Base-by-base conservation (phyloP, 495 filamentous ascomycete species). In the Penicillium parvum region DNA sequence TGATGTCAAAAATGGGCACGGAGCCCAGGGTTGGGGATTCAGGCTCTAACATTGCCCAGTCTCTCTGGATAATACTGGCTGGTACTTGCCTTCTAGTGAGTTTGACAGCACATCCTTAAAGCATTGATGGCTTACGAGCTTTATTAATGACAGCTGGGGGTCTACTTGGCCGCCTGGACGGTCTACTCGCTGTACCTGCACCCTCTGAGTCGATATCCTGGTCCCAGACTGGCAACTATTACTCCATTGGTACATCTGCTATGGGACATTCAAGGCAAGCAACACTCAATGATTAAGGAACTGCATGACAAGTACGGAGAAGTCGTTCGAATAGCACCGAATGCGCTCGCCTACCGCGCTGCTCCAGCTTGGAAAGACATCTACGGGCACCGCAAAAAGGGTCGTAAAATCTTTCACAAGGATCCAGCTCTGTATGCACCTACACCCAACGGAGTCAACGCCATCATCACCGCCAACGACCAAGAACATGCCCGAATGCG, bases 361-460 rank as follows among this genome's bases (percentile, higher is more conserved):
- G 57, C 75, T 0, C 49, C 68, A 37, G 78, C 77, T 2, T 82
- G 76, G 77, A 71, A 68, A 27, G 77, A 82, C 20, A 79, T 82
- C 28, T 78, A 79, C 57, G 72, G 71, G 10, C 74, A 76, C 39
- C 64, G 62, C 11, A 58, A 63, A 14, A 51, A 57, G 30, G 71
- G 61, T 0, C 52, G 57, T 12, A 50, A 33, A 3, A 47, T 53
- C 9, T 64, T 64, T 19, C 23, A 52, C 38, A 66, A 63, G 28
- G 66, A 78, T 29, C 55, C 65, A 3, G 41, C 54, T 8, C 43
- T 64, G 30, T 58, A 62, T 23, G 33, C 50, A 14, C 49, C 61
- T 6, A 48, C 51, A 26, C 51, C 51, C 22, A 55, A 63, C 18
- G 51, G 57, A 3, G 45, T 51, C 21, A 43, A 57, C 42, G 50